Percentiles rank a stretch among this genome's conserved stretches.
Conservation (phyloP, 2,329 filamentous ascomycete species). For the Claviceps pazoutovae region DNA sequence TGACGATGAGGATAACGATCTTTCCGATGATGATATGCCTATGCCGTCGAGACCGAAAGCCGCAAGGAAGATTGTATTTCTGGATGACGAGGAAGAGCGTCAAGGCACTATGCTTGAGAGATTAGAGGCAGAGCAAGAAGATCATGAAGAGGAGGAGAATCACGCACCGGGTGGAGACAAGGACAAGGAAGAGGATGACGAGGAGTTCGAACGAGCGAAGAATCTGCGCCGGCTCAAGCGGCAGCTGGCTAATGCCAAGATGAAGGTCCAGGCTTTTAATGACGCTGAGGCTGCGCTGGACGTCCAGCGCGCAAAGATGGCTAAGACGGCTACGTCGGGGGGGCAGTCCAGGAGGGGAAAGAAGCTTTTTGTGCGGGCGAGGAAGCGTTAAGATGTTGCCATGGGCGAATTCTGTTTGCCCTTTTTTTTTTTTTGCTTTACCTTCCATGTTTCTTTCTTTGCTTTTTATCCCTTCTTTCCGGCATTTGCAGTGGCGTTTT, state of each 20-base stretch:
- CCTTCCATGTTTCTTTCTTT: background rate
- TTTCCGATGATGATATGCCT: slow-evolving; percentile 17
- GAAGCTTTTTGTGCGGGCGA: slow-evolving; percentile 48
- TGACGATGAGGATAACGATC: slow-evolving; percentile 11
- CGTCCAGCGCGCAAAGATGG: slow-evolving; percentile 47
- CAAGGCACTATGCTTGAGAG: slow-evolving; percentile 17
- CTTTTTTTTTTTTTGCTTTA: background rate
- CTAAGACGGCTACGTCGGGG: slow-evolving; percentile 47
- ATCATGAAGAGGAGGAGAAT: slow-evolving; percentile 11
- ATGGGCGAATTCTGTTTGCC: background rate
- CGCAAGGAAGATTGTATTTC: slow-evolving; percentile 39
- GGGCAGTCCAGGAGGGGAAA: slow-evolving; percentile 45
- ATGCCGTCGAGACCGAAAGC: slow-evolving; percentile 16
- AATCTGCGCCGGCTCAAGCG: slow-evolving; percentile 30
- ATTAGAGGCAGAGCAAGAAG: slow-evolving; percentile 18
- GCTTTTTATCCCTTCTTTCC: background rate
- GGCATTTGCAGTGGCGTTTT: slow-evolving; percentile 3
- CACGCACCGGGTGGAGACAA: slow-evolving; percentile 6
- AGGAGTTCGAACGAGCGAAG: slow-evolving; percentile 26
- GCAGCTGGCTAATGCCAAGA: slow-evolving; percentile 35
- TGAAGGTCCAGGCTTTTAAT: slow-evolving; percentile 40
- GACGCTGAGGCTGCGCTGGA: slow-evolving; percentile 43
- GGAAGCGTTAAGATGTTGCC: slow-evolving; percentile 36
- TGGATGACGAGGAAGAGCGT: slow-evolving; percentile 26
- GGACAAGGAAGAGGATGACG: slow-evolving; percentile 17